Base-by-base conservation (phyloP, 495 filamentous ascomycete genomes). In the Aspergillus incahuasiensis region DNA sequence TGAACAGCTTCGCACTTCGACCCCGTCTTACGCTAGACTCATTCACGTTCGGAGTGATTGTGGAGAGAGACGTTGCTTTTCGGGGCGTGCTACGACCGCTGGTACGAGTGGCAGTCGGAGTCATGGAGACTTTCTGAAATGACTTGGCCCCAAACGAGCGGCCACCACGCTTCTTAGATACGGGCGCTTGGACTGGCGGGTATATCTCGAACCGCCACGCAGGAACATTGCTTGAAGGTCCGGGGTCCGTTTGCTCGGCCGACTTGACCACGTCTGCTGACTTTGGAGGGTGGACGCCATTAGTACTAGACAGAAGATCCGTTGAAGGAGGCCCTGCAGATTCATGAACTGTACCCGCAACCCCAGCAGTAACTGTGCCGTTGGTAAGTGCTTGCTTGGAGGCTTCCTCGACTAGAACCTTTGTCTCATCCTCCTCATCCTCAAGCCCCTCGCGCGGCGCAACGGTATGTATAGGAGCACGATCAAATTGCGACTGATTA, bases 191-290 rank as follows among this genome's bases (percentile, higher is more conserved):
- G n/a, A 91, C 74, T 3, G 88, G 87, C 35, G 91, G 91, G 63
- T 87, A 92, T 44, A 95, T 83, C 62, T 95, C 88, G 68, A 94
- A 96, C 55, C 91, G 80, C 30, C 80, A 86, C 1, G 88, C 79
- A 0, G 91, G 89, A 46, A 96, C 91, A 38, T 76, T 72, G 13
- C 65, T 64, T 21, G 72, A 68, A 18, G 71, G 72, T 21, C 71
- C 66, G 0, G 56, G 20, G 25, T 65, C 59, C 5, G 48, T 38
- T 18, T 59, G 51, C 45, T 57, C 22, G 51, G 18, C 21, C 46
- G 59, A 34, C 41, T 42, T 24, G 19, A 18, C 6, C 38, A 20
- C 22, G 8, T 58, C 41, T 9, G 55, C 39, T 2, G 66, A 24
- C 18, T 56, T 41, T 5, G 56, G 49, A 30, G 63, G 60, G 22